A percentile compares a stretch with the other conserved stretches of the same genome.
Evolutionary conservation across 352 stramenopile species (phyloP).

Genomic region (Phytophthora podocarpi): DNA sequence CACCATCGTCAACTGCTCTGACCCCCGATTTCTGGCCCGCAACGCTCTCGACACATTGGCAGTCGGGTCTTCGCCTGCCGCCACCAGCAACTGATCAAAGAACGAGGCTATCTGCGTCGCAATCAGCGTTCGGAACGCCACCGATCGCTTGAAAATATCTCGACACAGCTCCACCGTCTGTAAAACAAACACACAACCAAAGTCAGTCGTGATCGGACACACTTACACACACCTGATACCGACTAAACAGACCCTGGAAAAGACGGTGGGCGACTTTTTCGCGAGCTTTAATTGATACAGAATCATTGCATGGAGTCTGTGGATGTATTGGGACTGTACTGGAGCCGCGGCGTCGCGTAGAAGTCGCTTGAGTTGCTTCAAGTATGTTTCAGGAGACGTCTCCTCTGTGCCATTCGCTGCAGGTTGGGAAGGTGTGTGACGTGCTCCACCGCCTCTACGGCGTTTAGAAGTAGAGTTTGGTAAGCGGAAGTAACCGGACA

Average conservation of each 20-base stretch:
- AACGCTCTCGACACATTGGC: slow-evolving; percentile 34
- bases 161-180: slow-evolving; percentile 42
- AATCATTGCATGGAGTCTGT: slow-evolving; percentile 19
- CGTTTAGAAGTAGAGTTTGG: slow-evolving; percentile 9
- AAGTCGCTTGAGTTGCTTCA: slow-evolving; percentile 41
- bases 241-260: slow-evolving; percentile 23
- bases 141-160: slow-evolving; percentile 67
- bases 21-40: slow-evolving; percentile 17
- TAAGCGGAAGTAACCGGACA: slow-evolving; percentile 35
- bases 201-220: too few species aligned
- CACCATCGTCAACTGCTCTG: slow-evolving; percentile 31
- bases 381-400: slow-evolving; percentile 4
- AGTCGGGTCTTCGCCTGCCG: slow-evolving; percentile 44
- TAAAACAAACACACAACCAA: too few species aligned
- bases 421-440: neutral
- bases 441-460: neutral
- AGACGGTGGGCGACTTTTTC: slow-evolving; percentile 15
- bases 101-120: slow-evolving; percentile 45
- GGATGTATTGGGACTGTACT: slow-evolving; percentile 35
- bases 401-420: neutral
- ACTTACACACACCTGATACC: neutral
- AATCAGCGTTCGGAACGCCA: slow-evolving; percentile 54
- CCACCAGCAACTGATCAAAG: slow-evolving; percentile 52
- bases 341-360: slow-evolving; percentile 32
- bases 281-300: slow-evolving; percentile 31